Conservation (phyloP, 2,329 filamentous ascomycete genomes). For the Aspergillus ustus region DNA sequence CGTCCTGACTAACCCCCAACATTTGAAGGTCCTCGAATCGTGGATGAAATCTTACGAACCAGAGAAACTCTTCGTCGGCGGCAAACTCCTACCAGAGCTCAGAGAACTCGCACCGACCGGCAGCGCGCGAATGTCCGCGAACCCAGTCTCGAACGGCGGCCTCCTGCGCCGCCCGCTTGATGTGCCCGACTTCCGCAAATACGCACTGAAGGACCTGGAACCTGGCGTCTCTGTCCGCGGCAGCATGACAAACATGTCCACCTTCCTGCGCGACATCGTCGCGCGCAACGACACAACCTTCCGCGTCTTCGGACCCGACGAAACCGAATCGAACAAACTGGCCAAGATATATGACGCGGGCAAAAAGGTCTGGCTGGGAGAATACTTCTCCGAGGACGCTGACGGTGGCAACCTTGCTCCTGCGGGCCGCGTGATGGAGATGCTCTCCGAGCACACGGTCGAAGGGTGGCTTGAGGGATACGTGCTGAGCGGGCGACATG, state of each 20-base stretch:
- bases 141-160: constrained; percentile 76
- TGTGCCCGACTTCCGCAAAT: constrained; percentile 72
- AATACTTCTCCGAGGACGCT: constrained; percentile 75
- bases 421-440: constrained; percentile 78
- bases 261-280: constrained; percentile 70
- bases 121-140: constrained; percentile 74
- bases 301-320: constrained; percentile 77
- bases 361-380: constrained; percentile 81
- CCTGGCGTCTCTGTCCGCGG: constrained; percentile 61
- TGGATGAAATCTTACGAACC: constrained; percentile 81
- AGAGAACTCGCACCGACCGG: constrained; percentile 68
- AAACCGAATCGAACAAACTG: constrained; percentile 82
- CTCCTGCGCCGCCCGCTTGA: constrained; percentile 68
- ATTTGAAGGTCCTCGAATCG: constrained; percentile 70
- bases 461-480: constrained; percentile 85
- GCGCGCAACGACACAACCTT: constrained; percentile 69
- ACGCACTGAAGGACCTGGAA: constrained; percentile 65
- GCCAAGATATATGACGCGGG: constrained; percentile 71
- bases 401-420: constrained; percentile 74
- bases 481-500: constrained; percentile 73
- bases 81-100: constrained; percentile 66
- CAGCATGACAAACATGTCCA: constrained; percentile 73
- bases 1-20: constrained; percentile 66
- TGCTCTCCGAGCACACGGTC: constrained; percentile 78
- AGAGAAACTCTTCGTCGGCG: constrained; percentile 70